Base-by-base conservation (phyloP, 495 filamentous ascomycete genomes). In the Cenococcum geophilum region DNA sequence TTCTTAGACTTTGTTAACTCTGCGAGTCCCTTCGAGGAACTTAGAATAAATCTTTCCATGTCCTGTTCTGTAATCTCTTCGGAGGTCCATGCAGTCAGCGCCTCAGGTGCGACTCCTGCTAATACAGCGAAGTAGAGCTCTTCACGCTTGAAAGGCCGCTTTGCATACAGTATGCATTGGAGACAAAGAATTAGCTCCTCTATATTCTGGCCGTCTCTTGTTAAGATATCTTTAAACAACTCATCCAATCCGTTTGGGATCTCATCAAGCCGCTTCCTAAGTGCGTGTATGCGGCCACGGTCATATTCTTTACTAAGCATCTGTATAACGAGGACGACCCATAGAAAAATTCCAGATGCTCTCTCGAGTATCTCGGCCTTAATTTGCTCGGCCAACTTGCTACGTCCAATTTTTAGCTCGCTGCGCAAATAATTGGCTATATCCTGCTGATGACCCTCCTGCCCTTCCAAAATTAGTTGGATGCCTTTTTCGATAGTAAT, bases 401-500 rank as follows among this genome's bases (percentile, higher is more conserved):
- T 59, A 6, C 62, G 5, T 11, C 60, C 59, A 55, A 58, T 55
- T 23, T 66, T 62, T 21, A 66, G 42, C 53, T 60, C 50, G 43
- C 57, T 57, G 21, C 59, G n/a, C 20, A 66, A 27, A 49, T 59
- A 66, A 51, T 55, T 58, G 23, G 36, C 40, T 4, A 66, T 66
- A 22, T 63, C 64, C 40, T 66, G 49, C 2, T 25, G 34, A 43
- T 66, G 63, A 6, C 54, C 52, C 55, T 66, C 36, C 54, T 66
- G 52, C 70, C 70, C 22, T 55, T 73, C 68, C 47, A 74, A 61
- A n/a, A 70, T 69, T 23, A 74, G 49, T 25, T 64, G 49, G 3
- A 74, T 59, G 4, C 76, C 72, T 21, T 68, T 68, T 8, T 60
- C 23, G 5, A 78, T 73, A 0, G 61, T 61, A 48, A 83, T 77